Evolutionary conservation across 78 protist genomes (phyloP).

Genomic region (Protostelium mycophagum): DNA sequence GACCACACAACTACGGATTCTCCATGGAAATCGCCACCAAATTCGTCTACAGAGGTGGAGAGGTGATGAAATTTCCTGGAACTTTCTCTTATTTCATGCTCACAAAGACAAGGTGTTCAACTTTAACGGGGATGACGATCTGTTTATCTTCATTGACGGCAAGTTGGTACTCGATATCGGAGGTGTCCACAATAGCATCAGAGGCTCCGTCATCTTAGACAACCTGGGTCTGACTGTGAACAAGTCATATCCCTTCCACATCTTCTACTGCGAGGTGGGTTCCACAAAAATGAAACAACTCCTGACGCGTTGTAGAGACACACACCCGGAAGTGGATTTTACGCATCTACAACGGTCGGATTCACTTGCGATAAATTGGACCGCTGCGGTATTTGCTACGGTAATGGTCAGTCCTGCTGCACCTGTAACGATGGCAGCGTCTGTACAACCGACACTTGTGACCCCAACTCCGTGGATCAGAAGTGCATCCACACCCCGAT

Average conservation of each 20-base stretch:
- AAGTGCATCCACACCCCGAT: not conserved
- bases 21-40: not conserved
- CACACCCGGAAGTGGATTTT: not conserved
- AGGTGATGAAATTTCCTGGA: not conserved
- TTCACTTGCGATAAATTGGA: not conserved
- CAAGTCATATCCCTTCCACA: not conserved
- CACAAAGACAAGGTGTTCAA: not conserved
- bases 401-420: not conserved
- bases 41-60: conserved; percentile 3
- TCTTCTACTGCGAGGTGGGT: conserved; percentile 7
- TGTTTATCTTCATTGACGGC: not conserved
- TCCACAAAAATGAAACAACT: not conserved
- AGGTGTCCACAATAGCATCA: not conserved
- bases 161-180: not conserved
- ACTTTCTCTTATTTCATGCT: not conserved
- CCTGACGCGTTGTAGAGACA: not conserved
- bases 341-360: not conserved
- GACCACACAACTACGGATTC: not conserved
- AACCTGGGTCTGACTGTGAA: not conserved
- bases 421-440: not conserved
- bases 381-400: not conserved
- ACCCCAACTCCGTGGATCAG: conserved; percentile 1
- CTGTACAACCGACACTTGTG: not conserved
- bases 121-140: not conserved
- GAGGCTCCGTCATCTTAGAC: not conserved